A percentile compares a stretch with the other conserved stretches of the same genome.
Conservation (phyloP, 1,284 basidiomycete genomes). For the Caloboletus firmus region DNA sequence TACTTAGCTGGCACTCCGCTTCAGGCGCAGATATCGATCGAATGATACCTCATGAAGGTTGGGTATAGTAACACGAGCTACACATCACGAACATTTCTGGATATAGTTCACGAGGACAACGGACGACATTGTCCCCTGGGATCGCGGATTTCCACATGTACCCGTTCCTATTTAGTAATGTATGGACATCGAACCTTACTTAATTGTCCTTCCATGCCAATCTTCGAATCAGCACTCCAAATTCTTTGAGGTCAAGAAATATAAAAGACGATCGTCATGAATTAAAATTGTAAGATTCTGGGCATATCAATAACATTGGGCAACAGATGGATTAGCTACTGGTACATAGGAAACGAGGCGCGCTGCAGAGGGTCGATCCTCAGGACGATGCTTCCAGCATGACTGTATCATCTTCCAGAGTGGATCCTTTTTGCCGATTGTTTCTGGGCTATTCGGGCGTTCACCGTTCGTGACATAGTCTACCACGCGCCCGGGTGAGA, state of each 20-base stretch:
- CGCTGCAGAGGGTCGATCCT: constrained; percentile 19
- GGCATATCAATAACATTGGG: not conserved
- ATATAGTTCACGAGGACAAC: constrained; percentile 2
- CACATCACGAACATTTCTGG: constrained; percentile 8
- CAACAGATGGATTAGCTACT: not conserved
- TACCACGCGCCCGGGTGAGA: not conserved
- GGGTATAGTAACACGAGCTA: not conserved
- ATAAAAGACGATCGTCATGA: not conserved
- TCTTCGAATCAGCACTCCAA: constrained; percentile 6
- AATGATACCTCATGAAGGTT: constrained; percentile 34
- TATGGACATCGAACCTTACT: constrained; percentile 13
- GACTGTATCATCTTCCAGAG: constrained; percentile 15
- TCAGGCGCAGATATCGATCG: constrained; percentile 50
- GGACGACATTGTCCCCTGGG: not conserved
- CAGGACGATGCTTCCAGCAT: constrained; percentile 14
- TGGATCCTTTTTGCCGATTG: constrained; percentile 4
- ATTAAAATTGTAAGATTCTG: not conserved
- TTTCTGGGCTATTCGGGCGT: constrained; percentile 12
- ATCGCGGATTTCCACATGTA: constrained; percentile 12
- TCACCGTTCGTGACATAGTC: not conserved
- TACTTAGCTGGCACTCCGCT: constrained; percentile 36
- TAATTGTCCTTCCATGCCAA: constrained; percentile 26
- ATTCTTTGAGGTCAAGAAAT: not conserved
- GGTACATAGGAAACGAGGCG: constrained; percentile 1
- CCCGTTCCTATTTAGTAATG: constrained; percentile 18